Evolutionary conservation across 306 rosid species (phyloP).

Genomic region (Arachis stenosperma): DNA sequence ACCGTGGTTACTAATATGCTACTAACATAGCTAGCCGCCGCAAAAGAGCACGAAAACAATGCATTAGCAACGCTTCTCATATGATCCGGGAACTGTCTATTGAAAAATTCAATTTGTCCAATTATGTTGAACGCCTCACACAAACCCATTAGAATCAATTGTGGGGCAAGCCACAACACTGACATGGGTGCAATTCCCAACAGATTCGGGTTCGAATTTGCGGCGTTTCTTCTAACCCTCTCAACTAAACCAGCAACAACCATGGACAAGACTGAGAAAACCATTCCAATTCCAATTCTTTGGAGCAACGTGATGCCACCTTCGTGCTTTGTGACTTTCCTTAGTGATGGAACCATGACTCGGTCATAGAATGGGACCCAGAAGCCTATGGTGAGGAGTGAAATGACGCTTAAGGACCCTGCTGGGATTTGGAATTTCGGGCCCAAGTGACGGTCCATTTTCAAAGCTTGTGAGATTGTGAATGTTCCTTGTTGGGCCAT

Average conservation of each 20-base stretch:
- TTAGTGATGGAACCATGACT: constrained; percentile 39
- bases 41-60: constrained; percentile 59
- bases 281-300: constrained; percentile 50
- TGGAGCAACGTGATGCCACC: constrained; percentile 49
- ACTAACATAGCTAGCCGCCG: constrained; percentile 61
- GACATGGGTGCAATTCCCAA: constrained; percentile 51
- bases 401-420: constrained; percentile 42
- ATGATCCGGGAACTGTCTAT: constrained; percentile 66
- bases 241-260: constrained; percentile 43
- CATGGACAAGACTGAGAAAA: constrained; percentile 46
- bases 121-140: constrained; percentile 66
- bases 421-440: constrained; percentile 50
- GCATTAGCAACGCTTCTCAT: constrained; percentile 75
- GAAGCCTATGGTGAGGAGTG: constrained; percentile 37
- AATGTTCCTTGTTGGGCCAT: constrained; percentile 55
- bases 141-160: constrained; percentile 57
- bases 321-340: constrained; percentile 41
- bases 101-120: constrained; percentile 69
- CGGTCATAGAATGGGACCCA: constrained; percentile 54
- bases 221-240: constrained; percentile 33
- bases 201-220: constrained; percentile 40
- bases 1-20: constrained; percentile 47
- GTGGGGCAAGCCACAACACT: constrained; percentile 65
- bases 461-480: constrained; percentile 60
- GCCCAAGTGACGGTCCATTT: constrained; percentile 56